These are phyloP conservation scores for Coprinopsis strossmayeri DNA, from an alignment of 768 basidiomycete genomes.

Conservation along the genomic window DNA sequence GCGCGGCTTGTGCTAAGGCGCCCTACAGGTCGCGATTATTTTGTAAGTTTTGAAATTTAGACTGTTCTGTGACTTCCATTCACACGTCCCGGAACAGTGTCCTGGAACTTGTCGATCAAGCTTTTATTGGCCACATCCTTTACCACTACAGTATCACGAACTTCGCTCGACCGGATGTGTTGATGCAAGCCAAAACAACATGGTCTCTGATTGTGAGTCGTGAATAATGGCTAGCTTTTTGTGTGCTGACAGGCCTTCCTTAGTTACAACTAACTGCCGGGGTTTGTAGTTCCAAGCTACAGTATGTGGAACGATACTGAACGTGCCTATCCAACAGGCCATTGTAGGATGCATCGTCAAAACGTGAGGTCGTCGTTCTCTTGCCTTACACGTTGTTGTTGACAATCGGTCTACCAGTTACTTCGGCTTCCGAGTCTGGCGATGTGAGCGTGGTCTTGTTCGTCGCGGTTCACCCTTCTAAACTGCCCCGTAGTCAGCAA, in stretches of 20 bases:
- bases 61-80: not conserved
- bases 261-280: slow-evolving; percentile 44
- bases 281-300: slow-evolving; percentile 19
- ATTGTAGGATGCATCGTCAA: slow-evolving; percentile 57
- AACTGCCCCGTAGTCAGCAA: slow-evolving; percentile 43
- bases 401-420: slow-evolving; percentile 29
- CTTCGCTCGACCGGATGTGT: slow-evolving; percentile 27
- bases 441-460: slow-evolving; percentile 36
- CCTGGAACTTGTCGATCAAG: slow-evolving; percentile 47
- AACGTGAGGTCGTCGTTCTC: slow-evolving; percentile 19
- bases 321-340: slow-evolving; percentile 27
- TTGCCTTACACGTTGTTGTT: slow-evolving; percentile 1
- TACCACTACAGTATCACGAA: slow-evolving; percentile 52
- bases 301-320: too few relatives aligned
- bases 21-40: too few relatives aligned
- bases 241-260: slow-evolving; percentile 1
- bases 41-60: not conserved
- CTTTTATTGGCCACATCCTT: slow-evolving; percentile 46
- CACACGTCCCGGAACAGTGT: slow-evolving; percentile 25
- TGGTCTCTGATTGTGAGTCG: slow-evolving; percentile 50
- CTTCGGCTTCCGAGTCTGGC: slow-evolving; percentile 57
- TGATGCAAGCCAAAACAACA: slow-evolving; percentile 30
- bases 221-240: not conserved
- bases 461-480: not conserved
- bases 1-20: too few relatives aligned